Evolutionary conservation across 73 alveolate genomes (phyloP).

Genomic region (Blepharisma stoltei): DNA sequence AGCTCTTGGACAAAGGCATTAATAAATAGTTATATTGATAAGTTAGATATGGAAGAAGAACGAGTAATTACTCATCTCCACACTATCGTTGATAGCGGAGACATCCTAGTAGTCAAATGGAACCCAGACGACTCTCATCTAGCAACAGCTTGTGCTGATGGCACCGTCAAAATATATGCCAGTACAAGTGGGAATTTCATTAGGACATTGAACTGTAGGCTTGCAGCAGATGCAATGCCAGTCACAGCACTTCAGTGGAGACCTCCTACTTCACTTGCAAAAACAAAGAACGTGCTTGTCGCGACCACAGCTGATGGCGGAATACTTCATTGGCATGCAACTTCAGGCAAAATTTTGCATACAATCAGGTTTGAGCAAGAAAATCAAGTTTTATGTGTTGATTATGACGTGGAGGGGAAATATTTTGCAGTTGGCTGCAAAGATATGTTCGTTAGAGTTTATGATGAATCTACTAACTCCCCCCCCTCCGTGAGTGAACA

Average conservation of each 20-base stretch:
- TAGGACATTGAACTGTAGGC: neutral
- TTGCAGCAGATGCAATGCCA: conserved; percentile 40
- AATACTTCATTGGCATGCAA: conserved; percentile 56
- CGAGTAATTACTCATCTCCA: no score
- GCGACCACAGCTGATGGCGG: conserved; percentile 54
- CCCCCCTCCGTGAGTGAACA: no score
- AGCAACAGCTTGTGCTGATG: conserved; percentile 17
- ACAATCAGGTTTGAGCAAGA: conserved; percentile 31
- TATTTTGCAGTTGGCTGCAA: conserved; percentile 53
- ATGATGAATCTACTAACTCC: conserved; percentile 55
- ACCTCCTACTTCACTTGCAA: conserved; percentile 49
- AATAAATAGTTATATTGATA: no score
- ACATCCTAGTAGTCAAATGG: conserved; percentile 1
- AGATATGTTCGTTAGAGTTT: conserved; percentile 44
- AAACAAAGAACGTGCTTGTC: conserved; percentile 41
- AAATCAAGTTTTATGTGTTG: conserved; percentile 44
- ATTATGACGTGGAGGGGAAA: conserved; percentile 51
- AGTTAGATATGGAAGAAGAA: no score
- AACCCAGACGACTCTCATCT: conserved; percentile 15
- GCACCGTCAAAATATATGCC: neutral
- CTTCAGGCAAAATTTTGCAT: conserved; percentile 50
- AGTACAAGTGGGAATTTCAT: neutral
- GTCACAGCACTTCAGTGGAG: conserved; percentile 80
- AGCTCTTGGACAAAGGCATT: no score
- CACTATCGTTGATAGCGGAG: neutral